Conservation (phyloP, 1,284 basidiomycete genomes). For the Butyriboletus appendiculatus region DNA sequence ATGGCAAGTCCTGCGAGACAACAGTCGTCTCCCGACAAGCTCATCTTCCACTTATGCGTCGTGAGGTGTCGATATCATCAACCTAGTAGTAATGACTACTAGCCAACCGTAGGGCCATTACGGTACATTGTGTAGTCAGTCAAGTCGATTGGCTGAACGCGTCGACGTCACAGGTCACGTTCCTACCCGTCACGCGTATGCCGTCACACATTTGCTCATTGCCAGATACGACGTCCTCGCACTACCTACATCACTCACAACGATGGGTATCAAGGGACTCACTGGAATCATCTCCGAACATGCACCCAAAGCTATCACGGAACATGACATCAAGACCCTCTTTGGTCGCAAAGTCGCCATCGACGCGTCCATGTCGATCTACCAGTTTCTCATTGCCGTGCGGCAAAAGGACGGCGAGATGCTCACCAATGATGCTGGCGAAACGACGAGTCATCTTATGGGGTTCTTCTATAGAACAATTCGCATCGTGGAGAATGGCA, state of each 20-base stretch:
- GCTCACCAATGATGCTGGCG: slow-evolving; percentile 95
- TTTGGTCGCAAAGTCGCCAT: slow-evolving; percentile 99
- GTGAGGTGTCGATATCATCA: no score
- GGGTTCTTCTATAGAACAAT: slow-evolving; percentile 98
- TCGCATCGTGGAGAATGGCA: slow-evolving; percentile 98
- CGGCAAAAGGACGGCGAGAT: slow-evolving; percentile 96
- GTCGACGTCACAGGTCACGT: slow-evolving; percentile 18
- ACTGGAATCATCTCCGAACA: slow-evolving; percentile 89
- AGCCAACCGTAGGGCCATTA: no score
- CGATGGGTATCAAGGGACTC: slow-evolving; percentile 91
- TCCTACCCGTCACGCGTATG: slow-evolving; percentile 12
- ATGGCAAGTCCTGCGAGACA: neutral
- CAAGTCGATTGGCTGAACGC: neutral
- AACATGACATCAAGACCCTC: slow-evolving; percentile 95
- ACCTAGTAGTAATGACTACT: no score
- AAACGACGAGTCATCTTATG: slow-evolving; percentile 98
- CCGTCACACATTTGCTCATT: slow-evolving; percentile 7
- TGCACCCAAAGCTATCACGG: slow-evolving; percentile 84
- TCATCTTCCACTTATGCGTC: neutral
- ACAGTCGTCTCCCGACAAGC: neutral
- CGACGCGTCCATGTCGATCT: slow-evolving; percentile 95
- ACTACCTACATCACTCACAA: neutral
- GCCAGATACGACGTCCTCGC: neutral
- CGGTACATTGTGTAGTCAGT: no score
- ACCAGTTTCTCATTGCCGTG: slow-evolving; percentile 98